phyloP scores from a whole-genome alignment of 2,329 filamentous ascomycete genomes.

The Aspergillus aculeatus region DNA sequence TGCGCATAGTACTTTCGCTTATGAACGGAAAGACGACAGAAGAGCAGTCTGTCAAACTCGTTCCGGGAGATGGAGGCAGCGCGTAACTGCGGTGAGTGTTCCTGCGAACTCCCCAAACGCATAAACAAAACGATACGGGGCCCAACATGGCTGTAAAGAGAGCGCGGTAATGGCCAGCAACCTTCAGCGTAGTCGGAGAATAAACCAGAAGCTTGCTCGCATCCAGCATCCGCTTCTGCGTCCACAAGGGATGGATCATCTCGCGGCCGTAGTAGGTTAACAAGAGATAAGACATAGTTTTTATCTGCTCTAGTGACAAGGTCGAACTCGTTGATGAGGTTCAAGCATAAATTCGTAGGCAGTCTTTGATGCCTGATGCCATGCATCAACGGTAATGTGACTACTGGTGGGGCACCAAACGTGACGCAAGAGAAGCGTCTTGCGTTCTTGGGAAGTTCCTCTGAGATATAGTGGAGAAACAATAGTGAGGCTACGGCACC shows the following conservation, averaged over 20 bases:
- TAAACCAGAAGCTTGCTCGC: background rate
- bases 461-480: constrained; percentile 2
- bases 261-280: background rate
- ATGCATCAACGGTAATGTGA: background rate
- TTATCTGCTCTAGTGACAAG: constrained; percentile 8
- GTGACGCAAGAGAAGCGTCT: constrained; percentile 5
- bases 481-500: constrained; percentile 9
- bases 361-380: no score
- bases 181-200: background rate
- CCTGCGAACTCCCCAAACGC: background rate
- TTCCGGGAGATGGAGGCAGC: background rate
- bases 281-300: background rate
- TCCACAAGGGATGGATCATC: background rate
- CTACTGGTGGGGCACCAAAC: constrained; percentile 4
- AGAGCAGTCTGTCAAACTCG: constrained; percentile 5
- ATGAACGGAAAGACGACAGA: constrained; percentile 10
- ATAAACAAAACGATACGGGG: background rate
- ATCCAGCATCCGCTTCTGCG: background rate
- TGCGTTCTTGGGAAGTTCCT: background rate
- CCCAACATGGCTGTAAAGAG: background rate
- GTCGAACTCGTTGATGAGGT: constrained; percentile 9
- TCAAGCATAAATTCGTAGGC: background rate
- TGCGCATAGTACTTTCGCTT: constrained; percentile 3
- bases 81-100: background rate
- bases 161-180: background rate